Base-by-base conservation (phyloP, 164 flowering plant species). In the Taxillus chinensis region DNA sequence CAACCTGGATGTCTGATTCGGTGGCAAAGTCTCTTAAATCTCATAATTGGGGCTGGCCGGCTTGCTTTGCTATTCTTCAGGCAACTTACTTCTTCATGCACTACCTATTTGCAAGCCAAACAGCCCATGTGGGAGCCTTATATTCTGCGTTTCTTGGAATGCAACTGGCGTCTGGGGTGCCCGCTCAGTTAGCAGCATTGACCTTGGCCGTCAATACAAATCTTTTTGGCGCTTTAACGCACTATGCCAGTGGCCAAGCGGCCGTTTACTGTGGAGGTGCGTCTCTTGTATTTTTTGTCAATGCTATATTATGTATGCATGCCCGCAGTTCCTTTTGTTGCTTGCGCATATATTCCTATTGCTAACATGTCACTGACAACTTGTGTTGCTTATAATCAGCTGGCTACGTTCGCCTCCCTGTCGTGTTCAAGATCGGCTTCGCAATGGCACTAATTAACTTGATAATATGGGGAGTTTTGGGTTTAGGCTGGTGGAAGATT, bases 231-330 rank as follows among this genome's bases (percentile, higher is more conserved):
- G 95, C 95, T 55, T 49, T 92, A 64, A 87, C 98, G 3, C 98
- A 92, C 76, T 92, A 89, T 65, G 86, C 95, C 75, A 92, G 96
- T 73, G 98, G 98, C 46, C 96, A 89, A 69, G 92, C 98, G 62
- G 96, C 98, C 56, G 95, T 92, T 7, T 92, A 87, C 73, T 92
- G 76, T 67, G 98, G 98, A 86, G 96, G 95, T 89, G 49, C 11
- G 71, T 57, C 41, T 58, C 42, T 66, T 15, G 64, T 52, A 4
- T 57, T 42, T 60, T 46, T 9, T 43, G 46, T 43, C 27, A 27
- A 27, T 27, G 27, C 27, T 27, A 27, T 27, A 2, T 27, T 27
- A 27, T 27, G 27, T 27, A 27, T 27, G 2, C 27, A 27, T 27
- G 27, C 27, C 27, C 27, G 2, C 27, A 0, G 27, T 27, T 27